Conservation (phyloP, 169 alveolate species). For the Condylostoma magnum region DNA sequence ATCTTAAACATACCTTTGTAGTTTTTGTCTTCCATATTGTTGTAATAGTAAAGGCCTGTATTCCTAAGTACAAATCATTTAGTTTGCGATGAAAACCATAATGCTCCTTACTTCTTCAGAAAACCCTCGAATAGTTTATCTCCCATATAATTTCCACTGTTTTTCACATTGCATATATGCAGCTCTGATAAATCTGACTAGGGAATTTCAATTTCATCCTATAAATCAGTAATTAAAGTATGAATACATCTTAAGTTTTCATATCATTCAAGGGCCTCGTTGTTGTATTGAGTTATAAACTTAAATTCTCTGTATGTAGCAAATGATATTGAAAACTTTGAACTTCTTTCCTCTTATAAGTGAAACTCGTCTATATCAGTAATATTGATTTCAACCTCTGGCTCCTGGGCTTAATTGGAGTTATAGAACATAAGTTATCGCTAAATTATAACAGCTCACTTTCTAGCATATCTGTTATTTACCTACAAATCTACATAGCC, state of each 20-base stretch:
- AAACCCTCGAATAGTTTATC: constrained; percentile 23
- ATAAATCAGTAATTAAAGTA: not conserved
- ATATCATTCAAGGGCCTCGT: constrained; percentile 24
- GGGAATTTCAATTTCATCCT: not conserved
- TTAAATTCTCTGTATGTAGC: not conserved
- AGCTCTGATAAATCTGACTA: constrained; percentile 4
- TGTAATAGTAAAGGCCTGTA: not conserved
- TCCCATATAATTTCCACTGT: constrained; percentile 2
- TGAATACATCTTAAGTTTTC: not conserved
- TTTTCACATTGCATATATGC: constrained; percentile 15
- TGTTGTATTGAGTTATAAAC: not conserved
- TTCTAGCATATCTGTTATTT: too few relatives aligned
- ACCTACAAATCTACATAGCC: too few relatives aligned
- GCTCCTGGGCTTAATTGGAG: not conserved
- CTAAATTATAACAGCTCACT: not conserved
- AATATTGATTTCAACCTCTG: not conserved
- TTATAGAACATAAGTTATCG: not conserved
- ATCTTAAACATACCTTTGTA: constrained; percentile 9
- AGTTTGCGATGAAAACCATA: not conserved
- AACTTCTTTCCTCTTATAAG: not conserved
- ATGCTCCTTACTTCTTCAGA: constrained; percentile 8
- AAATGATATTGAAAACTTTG: not conserved
- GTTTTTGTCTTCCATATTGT: constrained; percentile 3
- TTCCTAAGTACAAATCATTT: constrained; percentile 14
- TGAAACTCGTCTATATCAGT: not conserved